Evolutionary conservation across 441 rosid genomes (phyloP).

Genomic region (Breynia disticha): DNA sequence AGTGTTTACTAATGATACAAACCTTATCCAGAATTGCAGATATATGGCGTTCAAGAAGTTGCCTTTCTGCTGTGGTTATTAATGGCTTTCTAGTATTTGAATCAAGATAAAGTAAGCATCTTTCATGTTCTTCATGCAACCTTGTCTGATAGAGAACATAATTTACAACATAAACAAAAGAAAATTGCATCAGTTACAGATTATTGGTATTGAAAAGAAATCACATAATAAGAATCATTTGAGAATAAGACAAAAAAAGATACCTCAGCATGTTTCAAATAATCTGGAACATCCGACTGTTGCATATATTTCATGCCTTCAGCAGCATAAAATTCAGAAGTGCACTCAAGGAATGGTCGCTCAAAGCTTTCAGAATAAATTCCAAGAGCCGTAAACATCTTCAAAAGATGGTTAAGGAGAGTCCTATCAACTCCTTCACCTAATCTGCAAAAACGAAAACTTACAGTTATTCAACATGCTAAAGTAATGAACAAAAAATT

Average conservation of each 20-base stretch:
- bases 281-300: conserved; percentile 92
- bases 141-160: conserved; percentile 49
- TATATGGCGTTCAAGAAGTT: conserved; percentile 86
- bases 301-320: conserved; percentile 98
- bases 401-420: conserved; percentile 80
- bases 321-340: conserved; percentile 91
- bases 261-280: conserved; percentile 97
- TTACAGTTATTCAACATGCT: background rate
- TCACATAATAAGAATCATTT: background rate
- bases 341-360: conserved; percentile 81
- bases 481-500: background rate
- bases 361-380: conserved; percentile 93
- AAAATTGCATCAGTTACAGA: conserved; percentile 1
- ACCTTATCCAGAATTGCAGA: conserved; percentile 92
- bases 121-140: conserved; percentile 95
- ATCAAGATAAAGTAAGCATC: conserved; percentile 86
- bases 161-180: conserved; percentile 10
- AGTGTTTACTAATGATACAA: conserved; percentile 11
- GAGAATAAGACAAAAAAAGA: conserved; percentile 11
- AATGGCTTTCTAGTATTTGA: conserved; percentile 79
- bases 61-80: conserved; percentile 74
- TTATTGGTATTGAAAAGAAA: background rate
- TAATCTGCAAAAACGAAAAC: conserved; percentile 40
- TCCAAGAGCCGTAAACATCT: conserved; percentile 96
- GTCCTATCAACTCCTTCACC: conserved; percentile 92